Percentiles rank a stretch among this genome's conserved stretches.
Conservation (phyloP, 2,329 filamentous ascomycete species). For the Xylariomycetidae sp. region DNA sequence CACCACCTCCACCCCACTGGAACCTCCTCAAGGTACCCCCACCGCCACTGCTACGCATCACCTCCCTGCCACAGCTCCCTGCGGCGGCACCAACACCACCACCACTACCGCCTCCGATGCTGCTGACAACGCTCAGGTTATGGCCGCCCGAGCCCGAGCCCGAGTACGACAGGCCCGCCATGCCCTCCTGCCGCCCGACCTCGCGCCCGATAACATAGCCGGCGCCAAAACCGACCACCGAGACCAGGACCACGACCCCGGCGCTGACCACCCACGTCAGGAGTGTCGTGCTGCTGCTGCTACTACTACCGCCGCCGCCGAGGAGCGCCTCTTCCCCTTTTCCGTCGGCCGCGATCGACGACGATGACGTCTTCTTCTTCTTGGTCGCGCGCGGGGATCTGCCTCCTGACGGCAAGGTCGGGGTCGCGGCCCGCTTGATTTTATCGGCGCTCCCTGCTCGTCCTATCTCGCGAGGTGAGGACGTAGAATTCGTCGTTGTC, state of each 20-base stretch:
- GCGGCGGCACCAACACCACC: conserved; percentile 33
- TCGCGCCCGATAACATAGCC: conserved; percentile 65
- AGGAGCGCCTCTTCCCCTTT: conserved; percentile 28
- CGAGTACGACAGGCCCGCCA: no score
- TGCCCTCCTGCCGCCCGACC: conserved; percentile 57
- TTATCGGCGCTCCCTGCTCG: conserved; percentile 36
- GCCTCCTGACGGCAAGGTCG: conserved; percentile 31
- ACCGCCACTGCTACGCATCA: conserved; percentile 46
- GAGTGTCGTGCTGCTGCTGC: conserved; percentile 57
- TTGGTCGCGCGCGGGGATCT: conserved; percentile 47
- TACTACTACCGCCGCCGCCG: no score
- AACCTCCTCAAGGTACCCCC: conserved; percentile 48
- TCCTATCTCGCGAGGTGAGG: no score
- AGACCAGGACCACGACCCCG: conserved; percentile 63
- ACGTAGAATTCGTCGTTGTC: no score
- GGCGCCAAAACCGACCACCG: conserved; percentile 64
- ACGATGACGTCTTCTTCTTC: conserved; percentile 59
- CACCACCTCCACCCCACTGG: conserved; percentile 48
- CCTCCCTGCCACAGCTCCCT: conserved; percentile 48
- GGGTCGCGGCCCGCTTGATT: conserved; percentile 42
- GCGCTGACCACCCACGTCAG: conserved; percentile 63
- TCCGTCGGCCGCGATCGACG: conserved; percentile 32
- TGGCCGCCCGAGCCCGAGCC: no score
- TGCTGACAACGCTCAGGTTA: no score
- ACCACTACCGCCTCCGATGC: conserved; percentile 39